Evolutionary conservation across 2,329 filamentous ascomycete species (phyloP), one percentile per base, ranked within the genome.

Genomic region (Ophiobolus disseminans): DNA sequence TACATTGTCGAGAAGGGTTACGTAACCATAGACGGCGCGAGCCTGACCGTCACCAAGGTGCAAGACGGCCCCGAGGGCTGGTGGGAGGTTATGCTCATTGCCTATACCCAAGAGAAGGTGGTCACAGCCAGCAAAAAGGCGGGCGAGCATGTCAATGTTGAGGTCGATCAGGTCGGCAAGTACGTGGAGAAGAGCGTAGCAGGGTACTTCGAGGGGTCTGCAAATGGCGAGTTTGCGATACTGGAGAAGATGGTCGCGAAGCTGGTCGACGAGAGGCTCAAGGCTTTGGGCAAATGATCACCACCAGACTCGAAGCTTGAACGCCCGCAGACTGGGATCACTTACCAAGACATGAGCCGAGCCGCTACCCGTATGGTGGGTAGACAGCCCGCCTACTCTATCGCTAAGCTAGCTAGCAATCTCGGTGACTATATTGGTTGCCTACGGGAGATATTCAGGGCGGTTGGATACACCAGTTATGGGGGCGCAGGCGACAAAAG

Each of bases 1-100:
- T 97, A 97, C 75, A 82, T 99, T 48, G 91, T 99, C 14, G 91
- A 95, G 79, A 99, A 99, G 80, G 94, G 94, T 40, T 99, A 91
- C 74, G 86, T 99, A 45, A 91, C 92, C 35, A 83, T 99, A 40
- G 94, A 99, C 70, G 94, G 94, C 4, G 93, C 94, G 19, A 97
- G 92, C 69, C 78, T 99, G 79, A 99, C 94, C 0, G 83, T 99
- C 2, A 97, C 93, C 2, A 82, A 84, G 59, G 93, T 97, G 22
- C 78, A 93, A 64, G 93, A 97, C 73, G 81, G 72, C 1, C 83
- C 85, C 58, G 86, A 88, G 32, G 95, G 91, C 73, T 97, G 87
- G 84, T 88, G 83, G 77, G 94, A 97, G 82, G 88, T 99, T 40
- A 99, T 99, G 94, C 80, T 99, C 53, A 97, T 99, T 72, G 84